phyloP scores from a whole-genome alignment of 2,329 filamentous ascomycete species.

The Chrysoporthe cubensis region DNA sequence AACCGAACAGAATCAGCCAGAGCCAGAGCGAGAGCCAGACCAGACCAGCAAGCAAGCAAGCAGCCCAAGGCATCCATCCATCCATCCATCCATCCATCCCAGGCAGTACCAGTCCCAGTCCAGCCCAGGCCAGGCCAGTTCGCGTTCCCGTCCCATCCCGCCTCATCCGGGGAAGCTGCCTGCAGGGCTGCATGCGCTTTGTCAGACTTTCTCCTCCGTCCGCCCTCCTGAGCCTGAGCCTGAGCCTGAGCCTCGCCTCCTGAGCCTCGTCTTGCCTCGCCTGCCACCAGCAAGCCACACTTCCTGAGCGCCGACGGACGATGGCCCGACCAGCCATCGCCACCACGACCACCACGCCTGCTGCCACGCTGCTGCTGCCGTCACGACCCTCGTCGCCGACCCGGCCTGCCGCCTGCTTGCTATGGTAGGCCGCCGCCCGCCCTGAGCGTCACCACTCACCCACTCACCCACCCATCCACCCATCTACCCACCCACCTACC shows the following conservation, averaged over 20 bases:
- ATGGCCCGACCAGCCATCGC: constrained; percentile 1
- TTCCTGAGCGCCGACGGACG: not conserved
- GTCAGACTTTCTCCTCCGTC: not conserved
- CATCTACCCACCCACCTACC: too few species aligned
- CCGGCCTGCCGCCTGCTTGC: constrained; percentile 5
- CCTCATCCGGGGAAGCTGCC: not conserved
- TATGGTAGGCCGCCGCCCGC: not conserved
- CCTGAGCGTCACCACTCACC: constrained; percentile 1
- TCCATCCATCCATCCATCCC: too few species aligned
- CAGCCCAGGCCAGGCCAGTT: not conserved
- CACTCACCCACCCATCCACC: constrained; percentile 2
- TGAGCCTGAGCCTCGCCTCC: too few species aligned
- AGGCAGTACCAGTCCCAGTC: not conserved
- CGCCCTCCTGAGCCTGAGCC: too few species aligned
- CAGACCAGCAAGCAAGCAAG: too few species aligned
- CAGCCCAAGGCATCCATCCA: too few species aligned
- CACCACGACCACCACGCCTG: not conserved
- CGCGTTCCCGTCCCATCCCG: constrained; percentile 3
- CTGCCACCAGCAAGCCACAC: not conserved
- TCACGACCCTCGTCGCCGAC: not conserved
- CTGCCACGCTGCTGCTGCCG: not conserved
- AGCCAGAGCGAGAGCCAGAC: too few species aligned
- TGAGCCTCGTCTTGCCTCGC: not conserved
- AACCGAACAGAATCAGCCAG: too few species aligned
- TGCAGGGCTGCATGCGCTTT: not conserved